Evolutionary conservation across 2,329 filamentous ascomycete genomes (phyloP), one percentile per base, ranked within the genome.

Genomic region (Volutella citrinella): DNA sequence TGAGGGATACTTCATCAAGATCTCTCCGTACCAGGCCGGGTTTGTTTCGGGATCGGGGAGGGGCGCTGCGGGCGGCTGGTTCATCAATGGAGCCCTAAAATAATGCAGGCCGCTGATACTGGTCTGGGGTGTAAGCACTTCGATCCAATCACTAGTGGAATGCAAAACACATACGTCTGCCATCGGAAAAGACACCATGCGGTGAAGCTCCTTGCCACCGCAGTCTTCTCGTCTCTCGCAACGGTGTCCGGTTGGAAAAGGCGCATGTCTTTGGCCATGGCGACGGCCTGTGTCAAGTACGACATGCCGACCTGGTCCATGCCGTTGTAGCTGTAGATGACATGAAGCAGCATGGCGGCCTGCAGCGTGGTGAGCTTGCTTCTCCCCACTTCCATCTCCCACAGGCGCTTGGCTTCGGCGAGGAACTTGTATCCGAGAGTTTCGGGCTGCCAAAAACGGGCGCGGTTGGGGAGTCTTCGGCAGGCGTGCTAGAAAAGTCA

Each of bases 111-210:
- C 32, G 8, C 39, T 5, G 4, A 27, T 34, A 7, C 36, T 43
- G 5, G 1, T 29, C 7, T 18, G n/a, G n/a, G n/a, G 8, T 5
- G n/a, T 43, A 22, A 43, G 27, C 5, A 13, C 19, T 20, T n/a
- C n/a, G n/a, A n/a, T n/a, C n/a, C n/a, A n/a, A n/a, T n/a, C n/a
- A n/a, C n/a, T n/a, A n/a, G n/a, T n/a, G n/a, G n/a, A n/a, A n/a
- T n/a, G n/a, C n/a, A n/a, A n/a, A n/a, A n/a, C n/a, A n/a, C 12
- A 2, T 32, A 44, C 42, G 20, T 27, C 10, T 33, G 32, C 42
- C 40, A 44, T 5, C 30, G 34, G 4, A 43, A 45, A 1, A 45
- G 19, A 8, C 32, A 36, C 42, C 40, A 45, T 0, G 36, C 40
- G 2, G 40, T 45, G 3, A 40, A 12, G 7, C 40, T 36, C 18